Evolutionary conservation across 2,329 filamentous ascomycete species (phyloP), one percentile per base, ranked within the genome.

Genomic region (Talaromyces amestolkiae): DNA sequence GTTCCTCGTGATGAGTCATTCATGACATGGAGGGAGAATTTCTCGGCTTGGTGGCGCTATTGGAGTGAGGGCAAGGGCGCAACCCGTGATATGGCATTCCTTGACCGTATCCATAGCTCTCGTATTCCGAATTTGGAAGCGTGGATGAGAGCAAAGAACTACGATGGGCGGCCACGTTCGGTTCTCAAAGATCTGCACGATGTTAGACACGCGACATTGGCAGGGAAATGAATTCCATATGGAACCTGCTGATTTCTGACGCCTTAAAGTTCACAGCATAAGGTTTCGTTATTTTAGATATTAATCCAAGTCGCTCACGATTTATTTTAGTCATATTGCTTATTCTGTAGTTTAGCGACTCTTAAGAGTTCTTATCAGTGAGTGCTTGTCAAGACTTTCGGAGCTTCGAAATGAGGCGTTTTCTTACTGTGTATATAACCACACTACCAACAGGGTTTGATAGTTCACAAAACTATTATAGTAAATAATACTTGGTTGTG

Each of bases 11-110:
- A 65, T 39, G 64, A 65, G 35, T 62, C 64, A 9, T 62, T 62
- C 59, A 65, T 65, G 64, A 65, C 58, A 24, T 65, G 64, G 64
- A 39, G 43, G 2, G 39, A 65, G 24, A 65, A 65, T 45, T 65
- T 65, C 24, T 41, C 64, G n/a, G 58, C 58, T 15, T 65, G 64
- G 64, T 65, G 64, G 64, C 64, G 64, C 31, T 65, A 62, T 49
- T 65, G 64, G 64, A 58, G 58, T 39, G 59, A 65, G 43, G 64
- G 64, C 5, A 49, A 58, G 6, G 64, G 51, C 2, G 64, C 64
- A 31, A 65, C 64, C 5, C 59, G 64, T 51, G 64, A 65, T 51
- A 58, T 65, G 43, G 59, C 51, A 24, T 24, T 65, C 7, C 60
- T 65, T 49, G 33, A 56, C 33, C 58, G 60, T 17, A 65, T 65